Evolutionary conservation across 1,284 basidiomycete species (phyloP), one percentile per base, ranked within the genome.

Genomic region (Trichosporon inkin): DNA sequence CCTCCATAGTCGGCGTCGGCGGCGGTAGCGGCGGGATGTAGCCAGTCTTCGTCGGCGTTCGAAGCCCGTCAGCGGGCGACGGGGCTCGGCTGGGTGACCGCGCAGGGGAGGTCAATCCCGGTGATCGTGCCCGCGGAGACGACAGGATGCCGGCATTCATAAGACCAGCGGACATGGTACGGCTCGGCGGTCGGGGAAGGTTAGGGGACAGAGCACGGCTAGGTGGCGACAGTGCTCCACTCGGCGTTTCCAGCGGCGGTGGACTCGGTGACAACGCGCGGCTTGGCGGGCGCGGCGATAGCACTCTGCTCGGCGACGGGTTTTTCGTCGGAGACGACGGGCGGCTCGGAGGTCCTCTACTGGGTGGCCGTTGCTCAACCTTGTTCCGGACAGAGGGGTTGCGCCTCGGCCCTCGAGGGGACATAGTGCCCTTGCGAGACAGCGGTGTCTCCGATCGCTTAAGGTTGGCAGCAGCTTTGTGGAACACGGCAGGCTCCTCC

Each of bases 11-110:
- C 10, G 41, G n/a, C 32, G n/a, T 35, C 0, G 63, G 63, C 2
- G 60, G 63, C 5, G 63, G 60, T 1, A 62, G 57, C 0, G 63
- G 63, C 0, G 60, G 22, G 4, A 60, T 53, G 19, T 64, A 62
- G 2, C 62, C 62, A n/a, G 44, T 49, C 37, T 49, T 49, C n/a
- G 44, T 49, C 11, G 54, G 44, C 24, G 44, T 49, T 14, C 44
- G 24, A 6, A 49, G 5, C 5, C 44, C 44, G 10, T 49, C 44
- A 14, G 44, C 22, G 1, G 44, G 44, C 3, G 44, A 32, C 14
- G 22, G 22, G 16, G 44, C 24, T 49, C 44, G 22, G 11, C 11
- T 19, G 16, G 44, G 44, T 3, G 44, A 49, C 4, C 44, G 22
- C 4, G 24, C 24, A 8, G 44, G 44, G 5, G 44, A 49, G 22